Evolutionary conservation across 495 filamentous ascomycete genomes (phyloP), one percentile per base, ranked within the genome.

Genomic region (Polyplosphaeria fusca): DNA sequence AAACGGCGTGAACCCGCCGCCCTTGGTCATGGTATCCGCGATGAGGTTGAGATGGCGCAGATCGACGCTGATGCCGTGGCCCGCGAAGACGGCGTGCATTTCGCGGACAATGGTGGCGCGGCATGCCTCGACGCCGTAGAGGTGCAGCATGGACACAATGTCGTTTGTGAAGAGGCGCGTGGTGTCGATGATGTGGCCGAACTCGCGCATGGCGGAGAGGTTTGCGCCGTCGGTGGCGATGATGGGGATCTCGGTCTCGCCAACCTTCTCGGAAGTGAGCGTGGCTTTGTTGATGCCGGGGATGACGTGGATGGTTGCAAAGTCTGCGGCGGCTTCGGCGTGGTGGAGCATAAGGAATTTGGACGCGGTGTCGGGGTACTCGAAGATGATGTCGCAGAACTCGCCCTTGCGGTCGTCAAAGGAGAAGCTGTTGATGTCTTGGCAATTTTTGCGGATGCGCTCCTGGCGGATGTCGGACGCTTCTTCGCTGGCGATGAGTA

Each of bases 11-110:
- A 93, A 97, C 16, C 82, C 83, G 59, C 93, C 93, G 57, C 82
- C 84, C 23, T 90, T 75, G 16, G 94, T 97, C 93, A 98, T 98
- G 72, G 86, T 87, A 73, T 98, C 93, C 48, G 87, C 92, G 62
- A 98, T 96, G 55, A 98, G 79, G 73, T 92, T 96, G 62, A 99
- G 73, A 73, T 99, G 93, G 54, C 93, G 83, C 49, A 86, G 81
- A 67, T 99, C 91, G 56, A 99, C 93, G 54, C 78, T 82, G 76
- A 99, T 99, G 68, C 87, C 88, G 82, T 99, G 91, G 71, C 84
- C 83, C 52, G 79, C 76, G 81, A 99, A 99, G 53, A 97, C 90
- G 56, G 78, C 79, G 46, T 83, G 81, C 70, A 97, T 84, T 75
- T 99, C 93, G 35, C 79, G 80, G 47, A 97, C 84, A 62, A 99